Base-by-base conservation (phyloP, 2,329 filamentous ascomycete species). In the Xylogone sp. region DNA sequence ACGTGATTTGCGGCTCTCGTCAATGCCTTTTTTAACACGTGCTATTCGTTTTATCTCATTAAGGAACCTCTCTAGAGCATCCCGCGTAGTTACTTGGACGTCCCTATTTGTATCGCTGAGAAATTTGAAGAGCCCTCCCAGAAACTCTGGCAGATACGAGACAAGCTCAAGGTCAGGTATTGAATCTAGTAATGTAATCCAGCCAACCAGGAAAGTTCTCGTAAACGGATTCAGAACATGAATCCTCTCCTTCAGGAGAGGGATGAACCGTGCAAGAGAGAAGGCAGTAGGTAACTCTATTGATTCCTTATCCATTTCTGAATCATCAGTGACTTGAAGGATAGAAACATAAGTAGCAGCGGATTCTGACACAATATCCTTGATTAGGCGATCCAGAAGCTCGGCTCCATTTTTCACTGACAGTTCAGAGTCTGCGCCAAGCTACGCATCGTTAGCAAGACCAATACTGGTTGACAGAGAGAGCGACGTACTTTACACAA, bases 331-430 rank as follows among this genome's bases (percentile, higher is more conserved):
- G 29, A 79, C 74, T 57, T 95, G 87, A 21, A 99, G 75, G 9
- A 97, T 82, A 0, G 94, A 97, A 6, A 97, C 86, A 68, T 99
- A 99, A 3, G 91, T 94, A 43, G 93, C 89, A 13, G 93, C 92
- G 5, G 92, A 96, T 70, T 97, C 93, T 2, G 92, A 88, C 3
- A 97, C 91, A 55, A 97, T 96, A 63, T 97, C 92, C 70, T 97
- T 97, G 65, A 99, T 86, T 45, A 99, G 79, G 24, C 94, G 88
- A 71, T 99, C 94, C 8, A 99, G 79, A 46, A 99, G 79, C 68
- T 99, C 94, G 20, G 94, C 94, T 22, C 94, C 94, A 66, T 99
- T 99, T 71, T 99, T 99, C 53, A 99, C 95, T 0, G 93, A 97
- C 4, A 97, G 76, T 68, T 99, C 95, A 1, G 92, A 93, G 68